Evolutionary conservation across 2,329 filamentous ascomycete species (phyloP), one percentile per base, ranked within the genome.

Genomic region (Aphanocladium album): DNA sequence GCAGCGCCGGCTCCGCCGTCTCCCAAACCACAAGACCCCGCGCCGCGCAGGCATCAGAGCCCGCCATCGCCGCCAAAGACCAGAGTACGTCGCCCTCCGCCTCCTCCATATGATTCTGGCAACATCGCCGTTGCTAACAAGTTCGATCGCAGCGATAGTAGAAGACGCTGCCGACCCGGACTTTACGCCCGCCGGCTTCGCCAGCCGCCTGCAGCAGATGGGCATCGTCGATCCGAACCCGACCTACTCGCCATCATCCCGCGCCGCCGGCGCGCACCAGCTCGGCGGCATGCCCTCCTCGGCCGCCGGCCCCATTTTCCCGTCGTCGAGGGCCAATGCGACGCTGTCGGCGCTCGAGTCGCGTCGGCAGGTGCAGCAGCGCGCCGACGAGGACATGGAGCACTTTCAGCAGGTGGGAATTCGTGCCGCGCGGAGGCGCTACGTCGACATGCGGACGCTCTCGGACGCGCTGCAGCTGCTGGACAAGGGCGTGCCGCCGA

Each of bases 161-260:
- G 67, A 73, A 43, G 76, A 80, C 61, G 71, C 71, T 39, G 65
- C 67, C 62, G 74, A 79, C 61, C 75, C 79, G n/a, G 75, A 80
- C 65, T 67, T 70, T 39, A 63, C 72, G 19, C 71, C 74, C 49
- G 68, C 73, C n/a, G 77, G 72, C 63, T 84, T 83, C 69, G 78
- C 81, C 9, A 72, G 72, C 53, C 81, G 83, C 17, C 76, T 85
- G 5, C 76, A 76, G 27, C 72, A 81, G 63, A 83, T 85, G 77
- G 83, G 82, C 67, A 73, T 83, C 33, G 82, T 77, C 9, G 76
- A 81, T 51, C 81, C 83, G 5, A 81, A 80, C 64, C 81, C 82
- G 33, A 83, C 79, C 5, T 79, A 76, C 51, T 84, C 81, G 6
- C 74, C 79, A 25, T 82, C 80, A 1, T 84, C 81, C 8, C 81